Evolutionary conservation across 805 yeast genomes (phyloP).

Genomic region (Osmozyma mogii): DNA sequence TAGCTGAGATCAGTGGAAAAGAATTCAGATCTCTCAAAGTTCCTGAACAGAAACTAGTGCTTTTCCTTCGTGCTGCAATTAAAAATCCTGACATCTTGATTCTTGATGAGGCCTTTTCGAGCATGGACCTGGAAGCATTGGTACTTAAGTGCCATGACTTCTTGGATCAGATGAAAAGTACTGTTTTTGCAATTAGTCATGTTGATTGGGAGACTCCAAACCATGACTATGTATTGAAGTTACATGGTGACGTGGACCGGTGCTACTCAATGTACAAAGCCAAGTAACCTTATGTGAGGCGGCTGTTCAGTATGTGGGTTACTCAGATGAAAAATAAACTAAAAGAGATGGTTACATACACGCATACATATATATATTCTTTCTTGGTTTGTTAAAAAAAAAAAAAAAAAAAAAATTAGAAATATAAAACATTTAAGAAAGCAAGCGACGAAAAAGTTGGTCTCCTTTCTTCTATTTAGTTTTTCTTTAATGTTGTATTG

Average conservation of each 20-base stretch:
- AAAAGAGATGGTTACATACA: not conserved
- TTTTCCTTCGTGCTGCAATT: slow-evolving; percentile 70
- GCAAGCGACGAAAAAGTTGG: not conserved
- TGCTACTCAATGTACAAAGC: slow-evolving; percentile 13
- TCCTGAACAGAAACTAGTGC: slow-evolving; percentile 69
- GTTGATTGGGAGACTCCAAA: slow-evolving; percentile 70
- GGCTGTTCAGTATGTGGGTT: not conserved
- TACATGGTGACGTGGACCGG: slow-evolving; percentile 23
- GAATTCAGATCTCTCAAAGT: slow-evolving; percentile 50
- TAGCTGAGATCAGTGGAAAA: slow-evolving; percentile 29
- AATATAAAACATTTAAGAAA: not conserved
- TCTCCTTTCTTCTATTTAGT: no score
- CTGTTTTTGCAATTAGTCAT: slow-evolving; percentile 78
- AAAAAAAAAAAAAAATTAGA: no score
- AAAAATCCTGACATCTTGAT: slow-evolving; percentile 73
- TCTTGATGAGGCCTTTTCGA: slow-evolving; percentile 89
- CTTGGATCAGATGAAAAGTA: slow-evolving; percentile 34
- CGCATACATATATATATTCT: not conserved
- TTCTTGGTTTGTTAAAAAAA: not conserved
- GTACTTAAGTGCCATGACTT: slow-evolving; percentile 27
- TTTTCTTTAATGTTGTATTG: no score
- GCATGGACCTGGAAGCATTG: slow-evolving; percentile 53
- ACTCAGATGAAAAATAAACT: not conserved
- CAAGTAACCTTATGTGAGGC: not conserved
- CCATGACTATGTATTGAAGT: slow-evolving; percentile 41